Evolutionary conservation across 495 filamentous ascomycete genomes (phyloP).

Genomic region (Lophiotrema nucula): DNA sequence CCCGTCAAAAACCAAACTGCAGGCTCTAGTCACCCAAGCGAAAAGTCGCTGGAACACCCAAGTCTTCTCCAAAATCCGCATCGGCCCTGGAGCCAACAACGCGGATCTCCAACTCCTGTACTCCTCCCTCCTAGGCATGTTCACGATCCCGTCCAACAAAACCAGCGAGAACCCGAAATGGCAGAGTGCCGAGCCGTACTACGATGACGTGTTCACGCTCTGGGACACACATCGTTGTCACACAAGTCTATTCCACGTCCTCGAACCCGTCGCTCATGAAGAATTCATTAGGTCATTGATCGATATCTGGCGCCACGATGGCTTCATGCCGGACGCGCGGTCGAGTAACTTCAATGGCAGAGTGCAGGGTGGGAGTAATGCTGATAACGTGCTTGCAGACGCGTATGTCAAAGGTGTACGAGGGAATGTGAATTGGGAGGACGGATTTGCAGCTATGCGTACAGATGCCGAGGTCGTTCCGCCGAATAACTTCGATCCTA

Average conservation of each 20-base stretch:
- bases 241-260: conserved; percentile 62
- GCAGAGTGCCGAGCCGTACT: conserved; percentile 65
- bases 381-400: conserved; percentile 72
- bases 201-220: conserved; percentile 58
- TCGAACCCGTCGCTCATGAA: conserved; percentile 62
- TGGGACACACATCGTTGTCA: conserved; percentile 65
- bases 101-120: conserved; percentile 62
- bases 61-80: conserved; percentile 63
- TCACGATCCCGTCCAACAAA: conserved; percentile 66
- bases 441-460: conserved; percentile 67
- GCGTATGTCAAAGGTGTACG: conserved; percentile 71
- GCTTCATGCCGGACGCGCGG: conserved; percentile 49
- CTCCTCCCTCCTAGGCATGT: conserved; percentile 66
- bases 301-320: conserved; percentile 67
- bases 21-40: conserved; percentile 49
- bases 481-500: conserved; percentile 57
- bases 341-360: conserved; percentile 68
- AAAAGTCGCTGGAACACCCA: conserved; percentile 57
- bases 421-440: conserved; percentile 65
- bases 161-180: conserved; percentile 72
- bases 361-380: conserved; percentile 70
- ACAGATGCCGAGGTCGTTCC: conserved; percentile 66
- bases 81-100: conserved; percentile 53
- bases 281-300: conserved; percentile 68
- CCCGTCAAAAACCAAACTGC: conserved; percentile 48